These are phyloP conservation scores for Xylariaceae sp. DNA, from an alignment of 2,329 filamentous ascomycete genomes.

Conservation along the genomic window DNA sequence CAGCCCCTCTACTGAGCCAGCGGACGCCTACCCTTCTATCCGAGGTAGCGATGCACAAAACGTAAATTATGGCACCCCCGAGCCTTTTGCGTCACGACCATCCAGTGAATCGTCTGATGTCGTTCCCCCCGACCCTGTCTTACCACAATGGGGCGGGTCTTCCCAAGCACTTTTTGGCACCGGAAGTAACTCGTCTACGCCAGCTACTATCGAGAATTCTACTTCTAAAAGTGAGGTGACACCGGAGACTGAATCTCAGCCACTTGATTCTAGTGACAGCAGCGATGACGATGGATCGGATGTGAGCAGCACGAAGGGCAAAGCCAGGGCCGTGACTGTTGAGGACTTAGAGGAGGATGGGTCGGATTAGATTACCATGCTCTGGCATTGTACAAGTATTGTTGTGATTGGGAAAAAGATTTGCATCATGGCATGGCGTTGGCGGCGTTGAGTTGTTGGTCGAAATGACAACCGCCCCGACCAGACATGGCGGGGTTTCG, in stretches of 20 bases:
- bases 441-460: slow-evolving; percentile 24
- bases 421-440: slow-evolving; percentile 32
- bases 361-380: slow-evolving; percentile 12
- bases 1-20: slow-evolving; percentile 7
- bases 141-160: slow-evolving; percentile 48
- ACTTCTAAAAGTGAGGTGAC: slow-evolving; percentile 8
- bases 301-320: slow-evolving; percentile 19
- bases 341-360: slow-evolving; percentile 24
- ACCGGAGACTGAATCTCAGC: not conserved
- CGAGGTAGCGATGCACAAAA: slow-evolving; percentile 7
- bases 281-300: slow-evolving; percentile 21
- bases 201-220: slow-evolving; percentile 4
- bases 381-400: slow-evolving; percentile 25
- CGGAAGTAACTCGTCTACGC: slow-evolving; percentile 20
- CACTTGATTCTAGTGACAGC: slow-evolving; percentile 10
- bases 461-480: not conserved
- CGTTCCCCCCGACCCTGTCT: slow-evolving; percentile 44
- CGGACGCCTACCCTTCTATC: slow-evolving; percentile 1
- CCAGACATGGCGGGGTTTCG: slow-evolving; percentile 5
- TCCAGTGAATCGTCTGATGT: slow-evolving; percentile 33
- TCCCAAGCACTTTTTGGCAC: slow-evolving; percentile 43
- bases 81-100: slow-evolving; percentile 13
- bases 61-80: slow-evolving; percentile 3
- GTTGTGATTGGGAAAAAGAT: slow-evolving; percentile 17
- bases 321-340: slow-evolving; percentile 29